Base-by-base conservation (phyloP, 441 rosid species). In the Raphanus hybrid region DNA sequence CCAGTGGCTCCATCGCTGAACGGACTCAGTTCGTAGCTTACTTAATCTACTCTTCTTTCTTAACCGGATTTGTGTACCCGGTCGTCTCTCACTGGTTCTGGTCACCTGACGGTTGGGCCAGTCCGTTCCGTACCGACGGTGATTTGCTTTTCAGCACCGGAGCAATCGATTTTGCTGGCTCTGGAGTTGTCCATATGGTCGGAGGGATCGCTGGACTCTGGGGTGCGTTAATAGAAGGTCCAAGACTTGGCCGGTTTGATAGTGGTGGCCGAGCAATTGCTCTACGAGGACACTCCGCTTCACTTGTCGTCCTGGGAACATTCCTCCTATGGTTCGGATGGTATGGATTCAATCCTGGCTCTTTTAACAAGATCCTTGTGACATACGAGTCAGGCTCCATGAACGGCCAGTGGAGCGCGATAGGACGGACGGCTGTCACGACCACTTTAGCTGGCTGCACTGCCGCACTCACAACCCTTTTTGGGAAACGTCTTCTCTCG, bases 271-370 rank as follows among this genome's bases (percentile, higher is more conserved):
- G 86, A 20, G 82, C 91, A 1, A 84, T 83, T 35, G 84, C 86
- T 0, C 86, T 91, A 77, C 87, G 93, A 2, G 96, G 98, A n/a
- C 96, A 90, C 64, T 91, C 90, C 60, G 96, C 94, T 0, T 90
- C 92, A 0, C 77, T 86, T 0, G 94, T 89, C 4, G 98, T 91
- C 39, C 90, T 89, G 3, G 94, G 97, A 3, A 91, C 93, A 0
- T 87, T 90, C 81, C 77, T 88, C 27, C 75, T 89, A 6, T 91
- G 94, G 97, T 91, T 89, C 14, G 96, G 96, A 3, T 93, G 95
- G 95, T 90, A 88, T 14, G 96, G 98, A 43, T 91, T 91, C 48
- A 91, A 91, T 69, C 94, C 96, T 1, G 91, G 97, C 5, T 90
- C 98, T 0, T 86, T 89, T 26, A 79, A 79, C 48, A 87, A 87